Conservation (phyloP, 768 basidiomycete genomes). For the Agaricus subrufescens region DNA sequence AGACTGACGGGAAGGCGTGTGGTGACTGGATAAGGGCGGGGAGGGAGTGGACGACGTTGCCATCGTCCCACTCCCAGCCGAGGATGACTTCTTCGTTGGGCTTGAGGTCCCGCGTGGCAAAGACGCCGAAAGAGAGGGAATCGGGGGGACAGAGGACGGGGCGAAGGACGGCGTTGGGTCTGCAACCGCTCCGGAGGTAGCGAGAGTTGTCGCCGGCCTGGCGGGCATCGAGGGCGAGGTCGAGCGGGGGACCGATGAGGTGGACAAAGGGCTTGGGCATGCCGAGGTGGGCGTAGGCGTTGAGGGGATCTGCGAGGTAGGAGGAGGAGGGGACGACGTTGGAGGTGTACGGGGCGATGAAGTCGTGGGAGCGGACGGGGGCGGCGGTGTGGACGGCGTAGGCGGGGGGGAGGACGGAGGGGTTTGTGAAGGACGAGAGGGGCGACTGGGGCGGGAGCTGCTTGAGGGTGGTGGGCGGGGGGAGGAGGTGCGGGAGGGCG, state of each 20-base stretch:
- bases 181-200: conserved; percentile 62
- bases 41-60: conserved; percentile 74
- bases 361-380: conserved; percentile 46
- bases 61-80: conserved; percentile 98
- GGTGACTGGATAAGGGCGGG: conserved; percentile 63
- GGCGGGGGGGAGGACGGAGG: conserved; percentile 46
- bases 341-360: conserved; percentile 62
- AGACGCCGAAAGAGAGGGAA: conserved; percentile 68
- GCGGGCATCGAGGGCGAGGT: conserved; percentile 77
- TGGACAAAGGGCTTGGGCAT: conserved; percentile 84
- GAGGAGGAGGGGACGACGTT: conserved; percentile 59
- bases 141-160: conserved; percentile 37
- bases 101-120: conserved; percentile 70
- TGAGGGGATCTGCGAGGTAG: conserved; percentile 78
- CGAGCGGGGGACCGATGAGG: conserved; percentile 70
- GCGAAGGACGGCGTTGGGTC: conserved; percentile 61
- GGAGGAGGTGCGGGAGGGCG: conserved; percentile 15
- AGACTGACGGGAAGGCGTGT: conserved; percentile 51
- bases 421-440: conserved; percentile 30
- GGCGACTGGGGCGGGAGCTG: conserved; percentile 25
- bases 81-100: conserved; percentile 83
- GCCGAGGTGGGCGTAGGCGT: conserved; percentile 81
- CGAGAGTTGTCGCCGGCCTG: conserved; percentile 57
- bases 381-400: conserved; percentile 65
- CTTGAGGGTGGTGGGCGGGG: conserved; percentile 7